phyloP scores from a whole-genome alignment of 139 green algal species.

The Closterium sp. region DNA sequence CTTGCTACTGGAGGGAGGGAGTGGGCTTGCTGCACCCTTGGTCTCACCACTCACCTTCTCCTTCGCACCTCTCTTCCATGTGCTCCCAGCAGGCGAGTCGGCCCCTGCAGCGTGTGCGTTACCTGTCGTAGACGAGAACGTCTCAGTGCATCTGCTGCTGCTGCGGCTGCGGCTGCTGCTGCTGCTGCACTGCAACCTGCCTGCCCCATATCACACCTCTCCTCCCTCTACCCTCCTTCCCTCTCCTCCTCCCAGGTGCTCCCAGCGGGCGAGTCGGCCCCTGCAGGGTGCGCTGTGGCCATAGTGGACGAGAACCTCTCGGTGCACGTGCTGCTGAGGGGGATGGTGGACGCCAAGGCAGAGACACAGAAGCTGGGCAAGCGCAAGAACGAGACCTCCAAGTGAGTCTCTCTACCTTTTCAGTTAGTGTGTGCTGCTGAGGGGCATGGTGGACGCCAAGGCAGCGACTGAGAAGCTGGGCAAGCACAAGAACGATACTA shows the following conservation, averaged over 20 bases:
- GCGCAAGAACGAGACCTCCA: slow-evolving; percentile 45
- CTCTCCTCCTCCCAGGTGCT: slow-evolving; percentile 8
- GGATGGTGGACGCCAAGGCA: no score
- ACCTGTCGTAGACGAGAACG: slow-evolving; percentile 79
- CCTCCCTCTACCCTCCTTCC: neutral
- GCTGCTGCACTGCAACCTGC: no score
- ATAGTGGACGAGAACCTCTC: slow-evolving; percentile 75
- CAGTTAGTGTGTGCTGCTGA: no score
- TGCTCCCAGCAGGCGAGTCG: slow-evolving; percentile 15
- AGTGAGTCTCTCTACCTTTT: no score
- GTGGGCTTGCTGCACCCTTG: neutral
- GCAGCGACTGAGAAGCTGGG: no score
- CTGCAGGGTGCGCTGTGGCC: slow-evolving; percentile 70
- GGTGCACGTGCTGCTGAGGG: neutral
- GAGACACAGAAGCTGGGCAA: no score
- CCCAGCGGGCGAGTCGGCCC: neutral
- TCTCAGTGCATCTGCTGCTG: slow-evolving; percentile 69
- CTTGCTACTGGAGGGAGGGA: no score
- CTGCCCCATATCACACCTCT: neutral
- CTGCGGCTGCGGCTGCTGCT: neutral
- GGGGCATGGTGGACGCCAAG: no score
- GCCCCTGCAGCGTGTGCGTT: slow-evolving; percentile 70
- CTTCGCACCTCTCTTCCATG: neutral
- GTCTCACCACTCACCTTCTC: neutral
- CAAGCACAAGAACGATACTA: no score